Base-by-base conservation (phyloP, 2,329 filamentous ascomycete genomes). In the Colletotrichum limetticola region DNA sequence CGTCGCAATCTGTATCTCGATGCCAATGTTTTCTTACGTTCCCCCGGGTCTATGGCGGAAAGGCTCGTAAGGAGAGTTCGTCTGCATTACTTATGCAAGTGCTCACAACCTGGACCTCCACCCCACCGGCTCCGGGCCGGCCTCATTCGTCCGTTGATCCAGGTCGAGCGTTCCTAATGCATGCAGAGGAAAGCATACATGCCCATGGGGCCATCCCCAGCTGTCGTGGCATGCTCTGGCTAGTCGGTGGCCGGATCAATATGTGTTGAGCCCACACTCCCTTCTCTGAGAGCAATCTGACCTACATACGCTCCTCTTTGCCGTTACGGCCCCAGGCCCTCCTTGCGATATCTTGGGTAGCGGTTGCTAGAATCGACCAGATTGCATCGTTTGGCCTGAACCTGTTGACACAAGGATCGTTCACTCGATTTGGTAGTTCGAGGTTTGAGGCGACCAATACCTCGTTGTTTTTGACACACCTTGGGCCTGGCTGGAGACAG, bases 201-300 rank as follows among this genome's bases (percentile, higher is more conserved):
- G 68, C 53, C 64, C 71, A 72, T 74, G 68, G 68, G 68, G 71
- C 63, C 71, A 74, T 59, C 37, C 57, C 37, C 62, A 67, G 61
- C 62, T 67, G 74, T 84, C 82, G 82, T 84, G 82, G 82, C 82
- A 83, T 72, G 76, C 75, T 76, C 79, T 81, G 78, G 81, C 76
- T 76, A 79, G 79, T 75, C 75, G 67, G 76, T 74, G 63, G 52
- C 72, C 35, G 65, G 67, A 32, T 63, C 62, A 58, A 55, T 67
- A 26, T 74, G 68, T 72, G 14, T 66, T 35, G 62, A 74, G 68
- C 68, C 68, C 71, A 72, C 68, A 74, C 68, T 57, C 42, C 30
- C 19, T 72, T 55, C 26, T 65, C 64, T 65, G 66, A 32, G 46
- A 72, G 60, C 49, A 71, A 55, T 71, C 67, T 62, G 46, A 61